These are phyloP conservation scores for Ramularia collo-cygni DNA, from an alignment of 2,329 filamentous ascomycete species.

Conservation along the genomic window DNA sequence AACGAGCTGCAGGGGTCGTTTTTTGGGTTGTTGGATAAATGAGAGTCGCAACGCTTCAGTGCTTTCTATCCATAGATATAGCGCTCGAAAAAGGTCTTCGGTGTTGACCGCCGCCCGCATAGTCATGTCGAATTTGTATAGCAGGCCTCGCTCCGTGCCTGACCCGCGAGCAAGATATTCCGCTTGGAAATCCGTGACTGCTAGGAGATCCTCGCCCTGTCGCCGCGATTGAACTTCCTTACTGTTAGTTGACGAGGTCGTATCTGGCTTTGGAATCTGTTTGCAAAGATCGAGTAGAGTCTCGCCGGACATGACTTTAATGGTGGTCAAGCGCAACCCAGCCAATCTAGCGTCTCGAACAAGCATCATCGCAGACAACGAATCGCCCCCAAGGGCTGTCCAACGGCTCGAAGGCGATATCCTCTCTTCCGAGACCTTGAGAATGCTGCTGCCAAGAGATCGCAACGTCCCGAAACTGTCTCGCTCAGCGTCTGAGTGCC, in stretches of 20 bases:
- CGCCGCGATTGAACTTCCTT: neutral
- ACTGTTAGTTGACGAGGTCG: neutral
- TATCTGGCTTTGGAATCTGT: neutral
- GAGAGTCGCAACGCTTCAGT: slow-evolving; percentile 1
- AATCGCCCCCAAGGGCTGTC: slow-evolving; percentile 1
- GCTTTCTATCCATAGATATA: neutral
- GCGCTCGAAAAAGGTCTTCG: neutral
- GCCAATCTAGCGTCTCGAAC: neutral
- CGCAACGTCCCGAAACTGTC: neutral
- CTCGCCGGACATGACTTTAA: slow-evolving; percentile 2
- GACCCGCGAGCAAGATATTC: neutral
- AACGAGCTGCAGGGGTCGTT: neutral
- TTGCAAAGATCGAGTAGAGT: neutral
- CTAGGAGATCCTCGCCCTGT: neutral
- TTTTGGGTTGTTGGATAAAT: neutral
- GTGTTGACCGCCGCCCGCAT: neutral
- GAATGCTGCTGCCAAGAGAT: neutral
- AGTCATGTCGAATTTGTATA: neutral
- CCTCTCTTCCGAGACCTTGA: neutral
- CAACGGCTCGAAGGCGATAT: neutral
- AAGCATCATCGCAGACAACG: neutral
- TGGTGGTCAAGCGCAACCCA: slow-evolving; percentile 1
- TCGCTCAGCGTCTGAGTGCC: neutral
- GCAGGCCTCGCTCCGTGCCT: neutral
- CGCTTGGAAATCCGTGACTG: slow-evolving; percentile 1